phyloP scores from a whole-genome alignment of 2,329 filamentous ascomycete genomes.

The Diaporthe sp. region DNA sequence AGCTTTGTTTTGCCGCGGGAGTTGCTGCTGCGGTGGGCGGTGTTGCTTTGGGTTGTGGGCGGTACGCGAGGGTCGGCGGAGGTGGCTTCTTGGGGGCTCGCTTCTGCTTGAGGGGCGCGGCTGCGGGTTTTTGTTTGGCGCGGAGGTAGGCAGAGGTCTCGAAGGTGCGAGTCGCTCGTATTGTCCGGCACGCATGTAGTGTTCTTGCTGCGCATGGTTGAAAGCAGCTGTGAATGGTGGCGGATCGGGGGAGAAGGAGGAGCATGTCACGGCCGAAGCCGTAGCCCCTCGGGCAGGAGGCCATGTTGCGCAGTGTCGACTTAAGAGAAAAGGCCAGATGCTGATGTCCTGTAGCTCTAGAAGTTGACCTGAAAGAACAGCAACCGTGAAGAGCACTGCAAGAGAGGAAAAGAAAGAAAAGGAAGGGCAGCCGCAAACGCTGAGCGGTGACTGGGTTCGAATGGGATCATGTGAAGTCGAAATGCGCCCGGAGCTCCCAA shows the following conservation, averaged over 20 bases:
- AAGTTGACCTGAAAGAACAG: neutral
- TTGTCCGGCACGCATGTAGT: slow-evolving; percentile 9
- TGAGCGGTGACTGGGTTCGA: neutral
- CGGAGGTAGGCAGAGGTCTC: slow-evolving; percentile 37
- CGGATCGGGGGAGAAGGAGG: slow-evolving; percentile 44
- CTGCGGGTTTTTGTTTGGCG: slow-evolving; percentile 23
- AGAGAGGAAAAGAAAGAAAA: neutral
- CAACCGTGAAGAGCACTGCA: neutral
- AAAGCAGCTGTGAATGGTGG: slow-evolving; percentile 37
- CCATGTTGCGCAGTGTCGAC: slow-evolving; percentile 46
- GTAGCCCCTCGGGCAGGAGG: slow-evolving; percentile 52
- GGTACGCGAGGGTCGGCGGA: neutral
- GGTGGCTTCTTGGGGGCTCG: slow-evolving; percentile 10
- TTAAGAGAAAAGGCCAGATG: neutral
- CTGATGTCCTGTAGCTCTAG: neutral
- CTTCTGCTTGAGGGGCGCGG: slow-evolving; percentile 18
- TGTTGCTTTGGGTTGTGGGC: neutral
- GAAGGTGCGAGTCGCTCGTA: slow-evolving; percentile 37
- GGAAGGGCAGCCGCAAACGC: neutral
- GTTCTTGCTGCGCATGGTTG: slow-evolving; percentile 31
- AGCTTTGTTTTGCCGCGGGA: neutral
- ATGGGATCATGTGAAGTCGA: slow-evolving; percentile 29
- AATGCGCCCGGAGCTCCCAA: slow-evolving; percentile 30
- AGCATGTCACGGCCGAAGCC: slow-evolving; percentile 44
- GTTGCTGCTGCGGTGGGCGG: neutral